Percentiles rank a stretch among this genome's conserved stretches.
Conservation (phyloP, 1,284 basidiomycete species). For the Bondarzewia mesenterica region DNA sequence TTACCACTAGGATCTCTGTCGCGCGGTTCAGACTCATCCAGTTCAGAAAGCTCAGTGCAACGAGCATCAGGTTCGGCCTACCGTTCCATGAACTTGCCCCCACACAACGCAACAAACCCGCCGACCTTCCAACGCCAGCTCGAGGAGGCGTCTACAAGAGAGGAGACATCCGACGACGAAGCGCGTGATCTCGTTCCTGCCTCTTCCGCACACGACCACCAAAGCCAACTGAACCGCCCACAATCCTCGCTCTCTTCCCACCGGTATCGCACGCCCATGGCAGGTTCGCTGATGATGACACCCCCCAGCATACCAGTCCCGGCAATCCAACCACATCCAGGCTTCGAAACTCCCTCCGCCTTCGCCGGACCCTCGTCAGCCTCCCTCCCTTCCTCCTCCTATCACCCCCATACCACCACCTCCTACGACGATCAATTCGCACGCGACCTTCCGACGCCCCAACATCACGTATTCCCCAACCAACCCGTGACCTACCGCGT, state of each 20-base stretch:
- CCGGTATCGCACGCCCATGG: slow-evolving; percentile 70
- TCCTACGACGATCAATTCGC: slow-evolving; percentile 25
- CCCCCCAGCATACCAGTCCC: slow-evolving; percentile 40
- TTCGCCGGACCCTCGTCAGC: slow-evolving; percentile 44
- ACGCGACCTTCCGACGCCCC: slow-evolving; percentile 28
- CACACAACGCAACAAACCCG: slow-evolving; percentile 12
- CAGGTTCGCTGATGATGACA: slow-evolving; percentile 48
- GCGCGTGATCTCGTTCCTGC: slow-evolving; percentile 34
- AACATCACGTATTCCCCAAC: slow-evolving; percentile 14
- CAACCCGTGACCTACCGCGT: slow-evolving; percentile 20
- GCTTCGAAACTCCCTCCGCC: slow-evolving; percentile 64
- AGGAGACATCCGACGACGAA: slow-evolving; percentile 38
- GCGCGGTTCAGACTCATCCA: slow-evolving; percentile 49
- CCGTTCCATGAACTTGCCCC: slow-evolving; percentile 12
- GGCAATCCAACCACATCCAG: slow-evolving; percentile 57
- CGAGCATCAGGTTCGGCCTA: slow-evolving; percentile 21
- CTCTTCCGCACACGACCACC: slow-evolving; percentile 20
- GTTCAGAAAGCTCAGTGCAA: slow-evolving; percentile 45
- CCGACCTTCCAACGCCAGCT: slow-evolving; percentile 7
- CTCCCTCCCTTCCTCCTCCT: slow-evolving; percentile 30
- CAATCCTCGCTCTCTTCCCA: slow-evolving; percentile 66
- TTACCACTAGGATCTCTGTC: slow-evolving; percentile 34
- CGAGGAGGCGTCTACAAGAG: slow-evolving; percentile 31
- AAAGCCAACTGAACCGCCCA: slow-evolving; percentile 42
- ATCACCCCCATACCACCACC: slow-evolving; percentile 27